phyloP scores from a whole-genome alignment of 305 asterid genomes.

The Fraxinus greggii region DNA sequence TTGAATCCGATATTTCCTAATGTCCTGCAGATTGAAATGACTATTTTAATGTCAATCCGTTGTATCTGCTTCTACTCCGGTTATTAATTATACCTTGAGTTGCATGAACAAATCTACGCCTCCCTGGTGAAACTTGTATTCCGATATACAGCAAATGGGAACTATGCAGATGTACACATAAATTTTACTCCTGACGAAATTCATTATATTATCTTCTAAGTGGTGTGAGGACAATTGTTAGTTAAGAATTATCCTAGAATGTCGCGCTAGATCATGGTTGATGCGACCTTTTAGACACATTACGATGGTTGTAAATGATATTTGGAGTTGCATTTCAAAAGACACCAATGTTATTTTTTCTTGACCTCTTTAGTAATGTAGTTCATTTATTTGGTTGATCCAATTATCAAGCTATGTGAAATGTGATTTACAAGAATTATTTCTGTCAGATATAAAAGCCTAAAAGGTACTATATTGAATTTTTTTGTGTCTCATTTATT shows the following conservation, averaged over 20 bases:
- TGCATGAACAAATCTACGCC: neutral
- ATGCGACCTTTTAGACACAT: neutral
- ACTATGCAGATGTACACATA: neutral
- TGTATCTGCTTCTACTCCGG: neutral
- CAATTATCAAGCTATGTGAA: neutral
- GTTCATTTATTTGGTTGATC: neutral
- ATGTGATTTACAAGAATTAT: neutral
- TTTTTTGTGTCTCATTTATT: neutral
- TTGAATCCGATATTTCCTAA: neutral
- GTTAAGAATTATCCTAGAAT: neutral
- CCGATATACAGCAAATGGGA: neutral
- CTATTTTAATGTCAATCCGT: neutral
- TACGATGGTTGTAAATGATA: neutral
- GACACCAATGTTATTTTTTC: neutral
- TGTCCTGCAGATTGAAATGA: neutral
- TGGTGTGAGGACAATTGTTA: neutral
- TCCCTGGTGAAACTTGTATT: neutral
- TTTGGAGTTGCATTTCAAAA: neutral
- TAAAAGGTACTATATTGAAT: neutral
- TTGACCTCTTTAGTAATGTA: neutral
- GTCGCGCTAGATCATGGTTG: neutral
- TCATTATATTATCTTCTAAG: neutral
- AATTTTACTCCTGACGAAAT: neutral
- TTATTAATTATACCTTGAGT: neutral
- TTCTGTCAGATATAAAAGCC: neutral